Conservation (phyloP, 2,329 filamentous ascomycete genomes). For the Bertia moriformis region DNA sequence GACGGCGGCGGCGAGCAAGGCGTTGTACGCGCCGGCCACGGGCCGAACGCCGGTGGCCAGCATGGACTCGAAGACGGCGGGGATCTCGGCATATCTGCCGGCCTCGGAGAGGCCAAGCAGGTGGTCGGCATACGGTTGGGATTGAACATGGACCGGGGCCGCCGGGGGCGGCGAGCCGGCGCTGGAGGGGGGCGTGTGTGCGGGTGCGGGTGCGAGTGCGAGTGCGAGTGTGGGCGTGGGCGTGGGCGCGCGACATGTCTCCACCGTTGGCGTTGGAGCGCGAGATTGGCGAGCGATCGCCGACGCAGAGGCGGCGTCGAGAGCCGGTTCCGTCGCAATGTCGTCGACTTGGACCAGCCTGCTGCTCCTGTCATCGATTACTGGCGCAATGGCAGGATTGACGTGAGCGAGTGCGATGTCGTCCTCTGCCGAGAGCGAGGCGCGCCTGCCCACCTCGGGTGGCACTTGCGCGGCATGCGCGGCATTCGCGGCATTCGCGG, state of each 20-base stretch:
- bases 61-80: conserved; percentile 80
- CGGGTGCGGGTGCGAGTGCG: conserved; percentile 24
- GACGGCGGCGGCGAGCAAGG: conserved; percentile 71
- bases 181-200: conserved; percentile 25
- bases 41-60: conserved; percentile 69
- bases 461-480: no score
- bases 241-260: neutral
- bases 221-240: neutral
- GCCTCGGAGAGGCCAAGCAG: conserved; percentile 60
- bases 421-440: neutral
- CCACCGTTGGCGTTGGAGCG: no score
- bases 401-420: neutral
- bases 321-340: neutral
- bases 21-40: conserved; percentile 78
- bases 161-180: conserved; percentile 25
- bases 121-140: conserved; percentile 61
- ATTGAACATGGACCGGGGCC: conserved; percentile 50
- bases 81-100: conserved; percentile 72
- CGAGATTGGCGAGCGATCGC: no score
- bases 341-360: neutral
- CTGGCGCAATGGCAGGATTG: no score
- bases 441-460: conserved; percentile 17
- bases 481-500: conserved; percentile 15
- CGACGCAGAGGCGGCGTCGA: no score
- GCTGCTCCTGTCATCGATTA: neutral